A percentile compares a stretch with the other conserved stretches of the same genome.
Conservation (phyloP, 1,284 basidiomycete species). For the Microbotryomycetes sp. region DNA sequence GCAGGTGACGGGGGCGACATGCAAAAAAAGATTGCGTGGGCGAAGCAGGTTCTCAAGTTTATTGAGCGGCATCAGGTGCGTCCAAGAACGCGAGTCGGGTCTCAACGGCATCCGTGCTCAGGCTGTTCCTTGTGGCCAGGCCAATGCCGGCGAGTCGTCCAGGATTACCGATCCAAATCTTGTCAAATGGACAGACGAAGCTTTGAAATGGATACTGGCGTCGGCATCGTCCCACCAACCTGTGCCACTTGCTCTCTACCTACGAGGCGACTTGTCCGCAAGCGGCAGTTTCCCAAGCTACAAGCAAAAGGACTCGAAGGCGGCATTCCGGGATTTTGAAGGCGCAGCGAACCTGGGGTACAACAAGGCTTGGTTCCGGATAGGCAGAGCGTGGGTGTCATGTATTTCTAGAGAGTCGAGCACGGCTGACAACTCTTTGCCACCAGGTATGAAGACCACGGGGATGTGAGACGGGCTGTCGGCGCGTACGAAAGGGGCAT, state of each 20-base stretch:
- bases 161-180: constrained; percentile 58
- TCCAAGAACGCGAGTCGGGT: constrained; percentile 32
- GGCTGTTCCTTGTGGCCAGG: constrained; percentile 33
- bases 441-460: constrained; percentile 63
- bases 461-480: constrained; percentile 51
- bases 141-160: constrained; percentile 47
- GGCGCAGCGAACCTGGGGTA: constrained; percentile 65
- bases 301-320: constrained; percentile 58
- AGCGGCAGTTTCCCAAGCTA: constrained; percentile 51
- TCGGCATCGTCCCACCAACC: constrained; percentile 41
- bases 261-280: constrained; percentile 62
- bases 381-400: constrained; percentile 80
- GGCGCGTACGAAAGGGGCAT: constrained; percentile 78
- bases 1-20: constrained; percentile 11
- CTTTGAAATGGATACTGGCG: constrained; percentile 56
- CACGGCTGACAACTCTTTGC: no score
- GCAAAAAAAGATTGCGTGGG: constrained; percentile 59
- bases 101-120: constrained; percentile 46
- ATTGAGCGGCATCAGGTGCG: constrained; percentile 54
- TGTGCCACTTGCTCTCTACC: constrained; percentile 64
- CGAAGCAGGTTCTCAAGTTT: constrained; percentile 67
- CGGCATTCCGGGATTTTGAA: constrained; percentile 80
- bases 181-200: constrained; percentile 55
- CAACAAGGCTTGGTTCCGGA: constrained; percentile 71
- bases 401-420: no score